Base-by-base conservation (phyloP, 2,329 filamentous ascomycete genomes). In the Pseudonectria foliicola region DNA sequence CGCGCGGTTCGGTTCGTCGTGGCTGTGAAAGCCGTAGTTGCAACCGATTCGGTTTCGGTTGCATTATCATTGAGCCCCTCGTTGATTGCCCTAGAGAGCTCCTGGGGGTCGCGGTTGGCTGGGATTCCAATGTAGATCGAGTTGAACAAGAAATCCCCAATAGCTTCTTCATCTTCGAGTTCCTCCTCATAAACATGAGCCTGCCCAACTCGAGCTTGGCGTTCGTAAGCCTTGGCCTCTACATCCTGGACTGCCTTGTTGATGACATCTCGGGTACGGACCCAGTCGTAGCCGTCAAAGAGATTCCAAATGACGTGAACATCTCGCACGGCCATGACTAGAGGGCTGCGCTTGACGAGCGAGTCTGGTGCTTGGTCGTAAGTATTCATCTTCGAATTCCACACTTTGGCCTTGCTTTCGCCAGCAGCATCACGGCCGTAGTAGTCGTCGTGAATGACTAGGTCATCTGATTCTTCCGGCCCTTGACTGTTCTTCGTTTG, bases 271-370 rank as follows among this genome's bases (percentile, higher is more conserved):
- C 90, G 76, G 1, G 93, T 98, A 28, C 77, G 75, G 48, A 81
- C 76, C 93, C 93, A 98, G 60, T 98, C 93, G 56, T 95, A 98
- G 2, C 92, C 92, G 64, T 98, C 92, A 59, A 92, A 95, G 1
- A 98, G 67, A 53, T 98, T 94, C 92, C 92, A 98, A 40, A 96
- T 95, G 33, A 95, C 67, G 55, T 96, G 87, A 6, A 95, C 81
- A 53, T 95, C 87, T 16, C 85, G 80, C 12, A 96, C 73, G 5
- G 79, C 78, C 3, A 95, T 70, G 44, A 79, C 80, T 11, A 98
- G 63, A 6, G 90, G 86, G 42, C 82, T 85, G 34, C 70, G 70
- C 26, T 71, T 69, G 7, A 80, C 66, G 42, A 81, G 77, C 8
- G 65, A 58, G 32, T 75, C 69, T 28, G 82, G 80, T 1, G 76